phyloP scores from a whole-genome alignment of 2,329 filamentous ascomycete genomes.

The Arthrobotrys megalospora region DNA sequence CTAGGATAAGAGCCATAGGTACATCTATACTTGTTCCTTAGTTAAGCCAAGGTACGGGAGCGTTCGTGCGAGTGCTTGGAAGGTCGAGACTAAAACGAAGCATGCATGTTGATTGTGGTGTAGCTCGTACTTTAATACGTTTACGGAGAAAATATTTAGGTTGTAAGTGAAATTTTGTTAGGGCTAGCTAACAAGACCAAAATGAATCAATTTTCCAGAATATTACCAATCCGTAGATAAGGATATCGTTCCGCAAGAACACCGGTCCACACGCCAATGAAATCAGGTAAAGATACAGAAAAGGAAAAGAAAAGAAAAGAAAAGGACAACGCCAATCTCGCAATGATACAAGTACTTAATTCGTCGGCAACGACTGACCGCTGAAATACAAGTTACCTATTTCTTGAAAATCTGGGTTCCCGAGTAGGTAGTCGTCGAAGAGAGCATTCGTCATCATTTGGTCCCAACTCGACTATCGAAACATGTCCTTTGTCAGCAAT shows the following conservation, averaged over 20 bases:
- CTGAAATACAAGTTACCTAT: conserved; percentile 56
- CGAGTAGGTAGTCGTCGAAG: conserved; percentile 55
- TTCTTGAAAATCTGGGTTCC: conserved; percentile 57
- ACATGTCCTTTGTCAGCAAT: not conserved
- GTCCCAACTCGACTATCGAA: conserved; percentile 51
- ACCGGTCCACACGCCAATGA: conserved; percentile 44
- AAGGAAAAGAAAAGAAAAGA: not conserved
- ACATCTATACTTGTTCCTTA: no score
- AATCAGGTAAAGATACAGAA: conserved; percentile 12
- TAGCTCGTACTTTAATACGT: no score
- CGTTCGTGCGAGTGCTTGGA: no score
- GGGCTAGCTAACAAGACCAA: not conserved
- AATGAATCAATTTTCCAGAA: not conserved
- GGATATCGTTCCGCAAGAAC: conserved; percentile 33
- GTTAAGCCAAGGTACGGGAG: no score
- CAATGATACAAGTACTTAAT: conserved; percentile 6
- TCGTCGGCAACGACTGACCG: conserved; percentile 38
- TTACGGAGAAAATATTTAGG: no score
- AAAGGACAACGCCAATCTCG: not conserved
- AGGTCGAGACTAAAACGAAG: no score
- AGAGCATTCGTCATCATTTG: conserved; percentile 61
- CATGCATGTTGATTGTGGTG: no score
- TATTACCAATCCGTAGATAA: conserved; percentile 17
- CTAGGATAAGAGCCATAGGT: no score
- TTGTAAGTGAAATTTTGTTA: not conserved